Evolutionary conservation across 2,329 filamentous ascomycete genomes (phyloP).

Genomic region (Aspergillus jensenii): DNA sequence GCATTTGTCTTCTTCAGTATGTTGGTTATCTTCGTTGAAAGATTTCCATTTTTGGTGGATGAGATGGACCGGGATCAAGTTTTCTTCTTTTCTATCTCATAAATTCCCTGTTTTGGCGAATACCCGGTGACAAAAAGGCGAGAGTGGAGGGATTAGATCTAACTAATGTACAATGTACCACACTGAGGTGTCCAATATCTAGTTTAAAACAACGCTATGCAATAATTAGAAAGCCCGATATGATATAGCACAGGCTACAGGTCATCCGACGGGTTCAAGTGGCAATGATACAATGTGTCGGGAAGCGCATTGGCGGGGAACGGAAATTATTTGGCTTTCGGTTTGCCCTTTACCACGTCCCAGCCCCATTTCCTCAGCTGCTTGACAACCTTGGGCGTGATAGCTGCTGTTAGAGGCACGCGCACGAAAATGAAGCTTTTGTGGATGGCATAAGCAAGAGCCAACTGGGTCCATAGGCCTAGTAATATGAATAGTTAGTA

Average conservation of each 20-base stretch:
- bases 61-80: slow-evolving; percentile 3
- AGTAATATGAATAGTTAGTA: slow-evolving; percentile 1
- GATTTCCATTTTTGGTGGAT: not conserved
- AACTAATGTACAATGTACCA: slow-evolving; percentile 31
- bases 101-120: slow-evolving; percentile 5
- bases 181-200: slow-evolving; percentile 14
- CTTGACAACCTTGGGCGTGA: slow-evolving; percentile 94
- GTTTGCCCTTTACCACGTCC: slow-evolving; percentile 80
- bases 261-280: not conserved
- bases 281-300: not conserved
- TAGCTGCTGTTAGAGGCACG: slow-evolving; percentile 86
- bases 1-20: not conserved
- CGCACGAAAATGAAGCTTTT: slow-evolving; percentile 96
- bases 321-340: slow-evolving; percentile 30
- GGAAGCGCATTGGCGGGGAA: not conserved
- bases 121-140: slow-evolving; percentile 11
- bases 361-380: slow-evolving; percentile 84
- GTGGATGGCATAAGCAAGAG: slow-evolving; percentile 93
- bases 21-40: slow-evolving; percentile 1
- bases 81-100: slow-evolving; percentile 1
- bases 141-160: slow-evolving; percentile 32
- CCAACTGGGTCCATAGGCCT: slow-evolving; percentile 81
- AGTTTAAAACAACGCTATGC: slow-evolving; percentile 22
- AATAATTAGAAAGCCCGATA: slow-evolving; percentile 9
- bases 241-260: not conserved